Base-by-base conservation (phyloP, 2,329 filamentous ascomycete species). In the Trichophyton equinum region DNA sequence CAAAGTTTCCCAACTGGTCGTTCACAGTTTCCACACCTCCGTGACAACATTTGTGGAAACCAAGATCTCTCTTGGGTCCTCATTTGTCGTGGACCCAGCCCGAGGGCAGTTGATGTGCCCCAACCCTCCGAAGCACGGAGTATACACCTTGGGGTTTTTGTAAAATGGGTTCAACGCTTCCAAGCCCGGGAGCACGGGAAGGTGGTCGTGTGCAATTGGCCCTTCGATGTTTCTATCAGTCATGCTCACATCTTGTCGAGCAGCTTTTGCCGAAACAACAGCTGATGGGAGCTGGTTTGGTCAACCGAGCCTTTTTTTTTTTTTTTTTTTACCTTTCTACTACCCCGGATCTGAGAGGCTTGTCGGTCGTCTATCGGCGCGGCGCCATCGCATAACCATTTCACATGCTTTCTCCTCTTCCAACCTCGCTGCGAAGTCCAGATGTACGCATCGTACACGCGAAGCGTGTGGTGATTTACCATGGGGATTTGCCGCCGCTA, bases 321-420 rank as follows among this genome's bases (percentile, higher is more conserved):
- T 2, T 22, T 22, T 22, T 22, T 15, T 33, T 55, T 55, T 55
- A 55, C 51, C 51, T 44, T 44, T 44, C 36, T 33, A 5, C 20
- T 55, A 55, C 51, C 51, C 30, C 51, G n/a, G 51, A 55, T 55
- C 51, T 55, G 8, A 36, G 51, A 53, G 30, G 25, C n/a, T 27
- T 55, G 33, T 11, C 13, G 11, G 33, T 38, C 13, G 51, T 55
- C n/a, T 30, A 30, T 13, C 30, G 25, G 5, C 13, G 15, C 30
- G 33, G 51, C 51, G 11, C 27, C 30, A 2, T 36, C 38, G 51
- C 51, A 55, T 13, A 9, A 15, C 8, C 27, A 18, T 18, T 55
- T 55, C 51, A 55, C 51, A 55, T 55, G 51, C 51, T 36, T 55
- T 15, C 8, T 36, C 7, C 6, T 36, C 11, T 25, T 4, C 1